Percentiles rank a stretch among this genome's conserved stretches.
phyloP scores from a whole-genome alignment of 805 yeast genomes.

The Metschnikowia borealis region DNA sequence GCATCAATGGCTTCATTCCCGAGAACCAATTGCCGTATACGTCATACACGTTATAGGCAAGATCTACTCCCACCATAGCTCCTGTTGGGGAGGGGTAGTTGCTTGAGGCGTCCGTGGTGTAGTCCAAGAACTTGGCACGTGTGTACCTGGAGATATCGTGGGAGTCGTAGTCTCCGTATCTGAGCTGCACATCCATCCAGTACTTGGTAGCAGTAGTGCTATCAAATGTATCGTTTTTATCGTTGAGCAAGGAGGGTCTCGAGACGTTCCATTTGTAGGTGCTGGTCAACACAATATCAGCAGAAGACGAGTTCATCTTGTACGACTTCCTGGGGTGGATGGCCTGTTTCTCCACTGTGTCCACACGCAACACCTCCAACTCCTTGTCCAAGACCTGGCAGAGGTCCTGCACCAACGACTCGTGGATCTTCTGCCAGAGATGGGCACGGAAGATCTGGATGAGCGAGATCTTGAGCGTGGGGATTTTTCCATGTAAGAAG shows the following conservation, averaged over 20 bases:
- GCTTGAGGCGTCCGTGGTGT: slow-evolving; percentile 81
- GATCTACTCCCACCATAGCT: slow-evolving; percentile 80
- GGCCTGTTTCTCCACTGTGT: slow-evolving; percentile 81
- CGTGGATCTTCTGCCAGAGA: slow-evolving; percentile 98
- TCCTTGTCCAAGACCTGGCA: slow-evolving; percentile 91
- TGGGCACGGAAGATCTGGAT: slow-evolving; percentile 97
- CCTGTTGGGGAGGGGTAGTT: slow-evolving; percentile 94
- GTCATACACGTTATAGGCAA: slow-evolving; percentile 94
- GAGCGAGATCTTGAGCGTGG: slow-evolving; percentile 90
- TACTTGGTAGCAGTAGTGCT: slow-evolving; percentile 62
- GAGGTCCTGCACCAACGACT: slow-evolving; percentile 86
- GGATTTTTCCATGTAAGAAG: slow-evolving; percentile 95
- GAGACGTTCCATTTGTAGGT: slow-evolving; percentile 79
- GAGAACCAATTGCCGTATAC: slow-evolving; percentile 98
- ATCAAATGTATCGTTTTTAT: slow-evolving; percentile 60
- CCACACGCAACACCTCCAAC: slow-evolving; percentile 76
- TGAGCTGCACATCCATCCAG: slow-evolving; percentile 92
- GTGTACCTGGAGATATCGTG: slow-evolving; percentile 95
- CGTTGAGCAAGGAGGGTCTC: slow-evolving; percentile 74
- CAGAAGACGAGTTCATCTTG: slow-evolving; percentile 93
- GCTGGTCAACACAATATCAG: slow-evolving; percentile 79
- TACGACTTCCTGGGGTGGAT: slow-evolving; percentile 97
- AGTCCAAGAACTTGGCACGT: slow-evolving; percentile 87
- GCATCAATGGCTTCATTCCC: slow-evolving; percentile 84
- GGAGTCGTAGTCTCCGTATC: slow-evolving; percentile 97